These are phyloP conservation scores for Panaeolus cyanescens DNA, from an alignment of 768 basidiomycete genomes.

Conservation along the genomic window DNA sequence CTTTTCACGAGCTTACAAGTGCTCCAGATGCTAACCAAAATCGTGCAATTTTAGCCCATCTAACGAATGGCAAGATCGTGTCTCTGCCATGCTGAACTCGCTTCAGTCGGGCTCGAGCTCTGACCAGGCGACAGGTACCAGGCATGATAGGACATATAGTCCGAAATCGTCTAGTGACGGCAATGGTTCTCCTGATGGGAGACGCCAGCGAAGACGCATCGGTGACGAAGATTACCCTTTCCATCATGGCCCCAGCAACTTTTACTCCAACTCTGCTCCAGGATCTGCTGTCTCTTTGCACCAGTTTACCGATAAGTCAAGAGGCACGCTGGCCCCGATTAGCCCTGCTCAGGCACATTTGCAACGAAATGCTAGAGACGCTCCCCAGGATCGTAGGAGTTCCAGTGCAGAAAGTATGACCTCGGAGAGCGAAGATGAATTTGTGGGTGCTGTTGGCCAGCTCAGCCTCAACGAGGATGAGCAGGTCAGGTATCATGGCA, in stretches of 20 bases:
- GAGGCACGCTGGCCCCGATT: neutral
- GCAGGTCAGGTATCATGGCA: slow-evolving; percentile 86
- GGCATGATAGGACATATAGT: slow-evolving; percentile 9
- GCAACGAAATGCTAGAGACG: neutral
- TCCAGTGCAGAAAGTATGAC: slow-evolving; percentile 35
- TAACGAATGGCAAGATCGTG: slow-evolving; percentile 82
- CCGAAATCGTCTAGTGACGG: slow-evolving; percentile 28
- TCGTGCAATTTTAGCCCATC: slow-evolving; percentile 54
- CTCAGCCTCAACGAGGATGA: slow-evolving; percentile 86
- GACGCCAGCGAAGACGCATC: slow-evolving; percentile 52
- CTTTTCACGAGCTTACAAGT: slow-evolving; percentile 3
- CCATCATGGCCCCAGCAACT: slow-evolving; percentile 13
- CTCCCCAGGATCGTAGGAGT: slow-evolving; percentile 22
- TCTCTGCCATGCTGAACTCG: slow-evolving; percentile 43
- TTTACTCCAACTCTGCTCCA: slow-evolving; percentile 19
- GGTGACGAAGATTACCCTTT: slow-evolving; percentile 32
- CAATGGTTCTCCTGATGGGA: slow-evolving; percentile 34
- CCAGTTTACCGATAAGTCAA: slow-evolving; percentile 13
- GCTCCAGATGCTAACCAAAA: neutral
- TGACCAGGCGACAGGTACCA: neutral
- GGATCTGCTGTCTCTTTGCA: slow-evolving; percentile 23
- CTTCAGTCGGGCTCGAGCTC: slow-evolving; percentile 17
- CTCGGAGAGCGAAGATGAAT: slow-evolving; percentile 42
- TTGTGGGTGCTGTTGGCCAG: slow-evolving; percentile 78
- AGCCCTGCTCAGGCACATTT: neutral